Conservation (phyloP, 2,329 filamentous ascomycete species). For the Penicillium sp. region DNA sequence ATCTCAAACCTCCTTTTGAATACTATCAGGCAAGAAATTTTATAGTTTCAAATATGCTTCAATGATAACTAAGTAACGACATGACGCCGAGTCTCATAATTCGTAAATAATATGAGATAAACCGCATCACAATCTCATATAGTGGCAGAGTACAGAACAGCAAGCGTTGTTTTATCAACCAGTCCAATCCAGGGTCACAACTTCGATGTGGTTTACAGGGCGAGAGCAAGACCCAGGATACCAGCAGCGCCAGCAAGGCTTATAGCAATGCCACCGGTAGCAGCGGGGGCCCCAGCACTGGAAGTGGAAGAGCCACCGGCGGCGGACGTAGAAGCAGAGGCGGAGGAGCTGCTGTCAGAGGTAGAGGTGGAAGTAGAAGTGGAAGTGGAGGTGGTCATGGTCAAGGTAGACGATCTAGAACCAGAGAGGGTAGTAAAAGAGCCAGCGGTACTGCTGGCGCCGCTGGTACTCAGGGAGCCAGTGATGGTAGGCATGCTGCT, state of each 20-base stretch:
- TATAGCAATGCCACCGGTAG: conserved; percentile 15
- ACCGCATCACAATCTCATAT: background rate
- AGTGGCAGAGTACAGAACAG: background rate
- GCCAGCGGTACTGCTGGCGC: background rate
- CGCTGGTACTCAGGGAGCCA: background rate
- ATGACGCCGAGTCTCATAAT: background rate
- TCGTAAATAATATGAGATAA: background rate
- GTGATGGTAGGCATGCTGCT: background rate
- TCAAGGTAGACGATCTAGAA: background rate
- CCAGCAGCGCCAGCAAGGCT: conserved; percentile 16
- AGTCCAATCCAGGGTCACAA: background rate
- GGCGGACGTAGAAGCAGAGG: background rate
- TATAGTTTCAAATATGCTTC: background rate
- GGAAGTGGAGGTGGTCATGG: conserved; percentile 2
- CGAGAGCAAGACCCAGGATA: conserved; percentile 19
- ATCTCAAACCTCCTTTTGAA: no score
- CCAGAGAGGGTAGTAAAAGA: conserved; percentile 2
- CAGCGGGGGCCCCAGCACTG: conserved; percentile 10
- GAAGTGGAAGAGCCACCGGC: conserved; percentile 7
- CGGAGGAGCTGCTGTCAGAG: conserved; percentile 1
- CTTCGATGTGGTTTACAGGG: conserved; percentile 5
- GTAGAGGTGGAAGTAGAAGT: conserved; percentile 1
- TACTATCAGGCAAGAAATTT: no score
- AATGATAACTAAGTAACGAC: background rate
- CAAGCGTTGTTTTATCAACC: background rate